phyloP scores from a whole-genome alignment of 441 rosid species.

The Arabidopsis hybrid region DNA sequence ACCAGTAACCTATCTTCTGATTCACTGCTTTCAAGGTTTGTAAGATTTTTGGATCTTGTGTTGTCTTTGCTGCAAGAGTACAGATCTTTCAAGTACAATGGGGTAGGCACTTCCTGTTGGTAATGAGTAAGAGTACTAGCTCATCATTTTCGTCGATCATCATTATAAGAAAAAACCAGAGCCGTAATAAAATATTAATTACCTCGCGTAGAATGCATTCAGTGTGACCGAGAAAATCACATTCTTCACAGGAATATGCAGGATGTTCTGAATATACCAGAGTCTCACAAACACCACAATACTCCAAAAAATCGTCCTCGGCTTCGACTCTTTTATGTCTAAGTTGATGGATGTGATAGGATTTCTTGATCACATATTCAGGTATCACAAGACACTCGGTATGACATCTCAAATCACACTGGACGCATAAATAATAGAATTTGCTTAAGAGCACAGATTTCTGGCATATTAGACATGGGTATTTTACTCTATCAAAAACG shows the following conservation, averaged over 20 bases:
- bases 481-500: neutral
- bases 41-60: neutral
- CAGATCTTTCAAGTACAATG: neutral
- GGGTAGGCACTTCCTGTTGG: neutral
- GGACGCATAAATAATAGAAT: constrained; percentile 12
- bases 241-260: constrained; percentile 15
- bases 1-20: neutral
- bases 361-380: neutral
- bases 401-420: constrained; percentile 20
- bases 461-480: neutral
- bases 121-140: neutral
- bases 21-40: neutral
- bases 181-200: neutral
- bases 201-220: constrained; percentile 11
- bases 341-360: constrained; percentile 30
- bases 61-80: neutral
- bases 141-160: neutral
- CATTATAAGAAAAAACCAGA: neutral
- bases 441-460: neutral
- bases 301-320: constrained; percentile 10
- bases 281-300: constrained; percentile 40
- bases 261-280: neutral
- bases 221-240: constrained; percentile 18
- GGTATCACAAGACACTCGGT: constrained; percentile 20
- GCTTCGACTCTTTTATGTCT: neutral